Evolutionary conservation across 164 flowering plant species (phyloP).

Genomic region (Umbellularia californica): DNA sequence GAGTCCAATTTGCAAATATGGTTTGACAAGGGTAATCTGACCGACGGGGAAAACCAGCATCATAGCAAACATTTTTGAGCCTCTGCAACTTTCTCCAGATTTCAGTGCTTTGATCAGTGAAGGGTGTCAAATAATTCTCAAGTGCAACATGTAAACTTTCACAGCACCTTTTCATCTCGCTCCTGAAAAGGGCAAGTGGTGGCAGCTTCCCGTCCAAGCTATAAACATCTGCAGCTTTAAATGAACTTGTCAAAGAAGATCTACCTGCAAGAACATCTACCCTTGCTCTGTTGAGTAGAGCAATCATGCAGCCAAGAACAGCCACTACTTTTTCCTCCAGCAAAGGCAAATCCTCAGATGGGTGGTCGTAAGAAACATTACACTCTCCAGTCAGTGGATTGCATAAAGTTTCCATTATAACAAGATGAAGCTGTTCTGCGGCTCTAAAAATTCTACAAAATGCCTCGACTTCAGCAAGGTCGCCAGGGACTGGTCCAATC

Average conservation of each 20-base stretch:
- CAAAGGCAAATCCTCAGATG: constrained; percentile 58
- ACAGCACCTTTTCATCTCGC: constrained; percentile 89
- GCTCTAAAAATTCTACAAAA: constrained; percentile 94
- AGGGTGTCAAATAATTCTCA: constrained; percentile 65
- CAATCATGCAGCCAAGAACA: constrained; percentile 79
- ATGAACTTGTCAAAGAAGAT: constrained; percentile 48
- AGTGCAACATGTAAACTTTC: constrained; percentile 85
- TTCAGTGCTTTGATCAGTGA: constrained; percentile 44
- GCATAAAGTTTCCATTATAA: constrained; percentile 85
- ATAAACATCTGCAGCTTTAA: constrained; percentile 33
- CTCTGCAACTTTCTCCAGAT: constrained; percentile 92
- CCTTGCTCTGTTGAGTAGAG: constrained; percentile 80
- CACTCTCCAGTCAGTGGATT: constrained; percentile 93
- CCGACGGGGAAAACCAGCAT: constrained; percentile 78
- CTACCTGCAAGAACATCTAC: constrained; percentile 88
- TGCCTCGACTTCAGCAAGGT: constrained; percentile 95
- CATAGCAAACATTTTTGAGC: constrained; percentile 88
- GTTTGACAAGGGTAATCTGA: constrained; percentile 63
- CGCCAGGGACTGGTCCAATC: constrained; percentile 96
- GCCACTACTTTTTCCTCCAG: constrained; percentile 85
- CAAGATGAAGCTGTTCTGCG: constrained; percentile 75
- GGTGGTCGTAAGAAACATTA: constrained; percentile 59
- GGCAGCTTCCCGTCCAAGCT: constrained; percentile 65
- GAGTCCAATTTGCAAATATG: constrained; percentile 85
- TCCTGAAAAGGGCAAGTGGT: constrained; percentile 79